Conservation (phyloP, 2,329 filamentous ascomycete genomes). For the Trichoderma koningii region DNA sequence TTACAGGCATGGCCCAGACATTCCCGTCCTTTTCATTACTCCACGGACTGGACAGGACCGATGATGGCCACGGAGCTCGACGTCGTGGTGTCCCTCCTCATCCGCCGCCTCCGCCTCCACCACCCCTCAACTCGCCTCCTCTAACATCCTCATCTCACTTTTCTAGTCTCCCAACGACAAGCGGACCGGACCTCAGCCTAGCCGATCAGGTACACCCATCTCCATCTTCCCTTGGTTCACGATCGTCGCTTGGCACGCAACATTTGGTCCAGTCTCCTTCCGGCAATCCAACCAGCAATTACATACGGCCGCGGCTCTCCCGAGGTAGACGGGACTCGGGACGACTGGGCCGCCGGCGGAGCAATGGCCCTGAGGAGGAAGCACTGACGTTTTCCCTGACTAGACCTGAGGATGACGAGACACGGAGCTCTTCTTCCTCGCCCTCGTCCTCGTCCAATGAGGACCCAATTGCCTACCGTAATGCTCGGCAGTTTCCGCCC, state of each 20-base stretch:
- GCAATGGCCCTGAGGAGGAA: conserved; percentile 29
- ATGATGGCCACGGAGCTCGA: neutral
- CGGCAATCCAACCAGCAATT: neutral
- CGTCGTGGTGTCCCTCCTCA: conserved; percentile 10
- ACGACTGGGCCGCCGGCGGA: conserved; percentile 11
- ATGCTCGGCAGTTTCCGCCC: conserved; percentile 40
- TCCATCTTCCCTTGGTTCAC: conserved; percentile 3
- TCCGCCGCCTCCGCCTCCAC: conserved; percentile 17
- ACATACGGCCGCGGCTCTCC: neutral
- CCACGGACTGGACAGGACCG: neutral
- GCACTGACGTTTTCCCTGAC: conserved; percentile 34
- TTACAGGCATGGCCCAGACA: neutral
- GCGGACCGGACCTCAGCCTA: neutral
- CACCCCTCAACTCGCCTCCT: conserved; percentile 9
- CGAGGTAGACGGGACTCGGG: conserved; percentile 19
- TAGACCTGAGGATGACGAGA: conserved; percentile 30
- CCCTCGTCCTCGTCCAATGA: conserved; percentile 33
- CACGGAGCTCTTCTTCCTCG: conserved; percentile 31
- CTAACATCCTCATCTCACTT: neutral
- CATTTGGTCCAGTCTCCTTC: conserved; percentile 3
- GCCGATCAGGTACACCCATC: neutral
- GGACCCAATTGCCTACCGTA: conserved; percentile 37
- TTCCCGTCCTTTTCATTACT: neutral
- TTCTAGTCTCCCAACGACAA: neutral
- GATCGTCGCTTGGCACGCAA: neutral